Evolutionary conservation across 2,329 filamentous ascomycete genomes (phyloP).

Genomic region (Claviceps spartinae): DNA sequence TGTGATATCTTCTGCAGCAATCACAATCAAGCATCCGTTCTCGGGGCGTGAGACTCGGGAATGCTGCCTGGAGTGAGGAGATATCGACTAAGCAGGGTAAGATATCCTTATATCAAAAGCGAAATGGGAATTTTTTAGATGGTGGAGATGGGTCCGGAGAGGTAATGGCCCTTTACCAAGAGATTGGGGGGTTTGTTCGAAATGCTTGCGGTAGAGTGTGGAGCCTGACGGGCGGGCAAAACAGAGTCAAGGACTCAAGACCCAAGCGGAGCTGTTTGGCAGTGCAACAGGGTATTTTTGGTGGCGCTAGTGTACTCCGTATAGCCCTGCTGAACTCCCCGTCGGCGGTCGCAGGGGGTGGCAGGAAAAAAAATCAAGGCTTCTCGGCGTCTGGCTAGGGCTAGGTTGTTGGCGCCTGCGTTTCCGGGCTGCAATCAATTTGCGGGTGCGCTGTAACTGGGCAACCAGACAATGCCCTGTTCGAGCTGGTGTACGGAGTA

Average conservation of each 20-base stretch:
- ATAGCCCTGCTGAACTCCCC: neutral
- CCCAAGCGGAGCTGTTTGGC: conserved; percentile 4
- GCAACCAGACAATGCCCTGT: neutral
- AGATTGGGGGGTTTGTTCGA: conserved; percentile 5
- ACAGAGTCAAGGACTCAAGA: neutral
- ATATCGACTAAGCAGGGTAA: neutral
- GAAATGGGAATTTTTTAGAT: conserved; percentile 3
- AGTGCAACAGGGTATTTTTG: conserved; percentile 3
- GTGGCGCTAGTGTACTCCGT: neutral
- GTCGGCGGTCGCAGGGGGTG: conserved; percentile 3
- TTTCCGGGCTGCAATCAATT: neutral
- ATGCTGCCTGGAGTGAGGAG: neutral
- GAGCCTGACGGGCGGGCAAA: conserved; percentile 4
- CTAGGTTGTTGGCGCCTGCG: neutral
- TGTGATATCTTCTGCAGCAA: neutral
- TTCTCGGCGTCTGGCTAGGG: neutral
- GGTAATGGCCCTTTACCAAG: conserved; percentile 3
- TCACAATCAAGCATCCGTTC: neutral
- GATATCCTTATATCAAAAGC: neutral
- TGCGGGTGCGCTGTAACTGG: neutral
- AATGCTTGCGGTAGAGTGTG: conserved; percentile 6
- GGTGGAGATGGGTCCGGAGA: conserved; percentile 1
- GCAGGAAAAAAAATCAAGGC: conserved; percentile 2
- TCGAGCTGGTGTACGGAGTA: neutral
- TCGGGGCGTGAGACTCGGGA: neutral